These are phyloP conservation scores for Phytophthora agathidicida DNA, from an alignment of 352 stramenopile genomes.

Conservation along the genomic window DNA sequence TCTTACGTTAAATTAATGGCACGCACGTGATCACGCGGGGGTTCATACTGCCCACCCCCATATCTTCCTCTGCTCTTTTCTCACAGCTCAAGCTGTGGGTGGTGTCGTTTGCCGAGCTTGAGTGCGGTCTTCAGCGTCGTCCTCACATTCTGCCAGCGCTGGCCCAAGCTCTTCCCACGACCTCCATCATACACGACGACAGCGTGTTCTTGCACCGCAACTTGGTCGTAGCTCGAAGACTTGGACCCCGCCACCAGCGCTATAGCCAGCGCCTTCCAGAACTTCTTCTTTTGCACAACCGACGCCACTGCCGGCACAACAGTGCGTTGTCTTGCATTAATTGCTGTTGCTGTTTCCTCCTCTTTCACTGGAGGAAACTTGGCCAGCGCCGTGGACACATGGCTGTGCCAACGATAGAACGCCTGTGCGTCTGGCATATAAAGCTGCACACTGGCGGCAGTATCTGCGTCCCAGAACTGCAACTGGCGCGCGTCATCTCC, in stretches of 20 bases:
- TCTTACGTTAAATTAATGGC: constrained; percentile 29
- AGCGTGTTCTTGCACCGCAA: not conserved
- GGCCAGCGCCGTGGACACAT: constrained; percentile 23
- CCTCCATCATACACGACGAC: constrained; percentile 5
- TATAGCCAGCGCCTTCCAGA: constrained; percentile 27
- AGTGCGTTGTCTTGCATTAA: not conserved
- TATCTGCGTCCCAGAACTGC: constrained; percentile 19
- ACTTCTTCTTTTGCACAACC: constrained; percentile 22
- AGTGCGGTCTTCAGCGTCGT: constrained; percentile 10
- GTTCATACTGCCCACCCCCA: constrained; percentile 8
- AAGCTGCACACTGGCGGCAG: constrained; percentile 20
- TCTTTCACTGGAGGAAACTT: constrained; percentile 12
- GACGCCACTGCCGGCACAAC: constrained; percentile 10
- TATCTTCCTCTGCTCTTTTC: constrained; percentile 4
- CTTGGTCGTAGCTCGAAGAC: constrained; percentile 4
- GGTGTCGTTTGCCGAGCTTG: constrained; percentile 16
- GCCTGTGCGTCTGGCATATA: constrained; percentile 28
- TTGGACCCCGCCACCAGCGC: constrained; percentile 4
- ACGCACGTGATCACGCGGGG: constrained; percentile 13
- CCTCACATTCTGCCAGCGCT: constrained; percentile 27
- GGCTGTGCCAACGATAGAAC: constrained; percentile 31
- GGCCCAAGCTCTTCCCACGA: constrained; percentile 17
- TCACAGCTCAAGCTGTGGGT: constrained; percentile 19
- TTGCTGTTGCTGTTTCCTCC: no score
- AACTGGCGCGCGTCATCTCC: constrained; percentile 23